Evolutionary conservation across 23 red algal species (phyloP), one percentile per base, ranked within the genome.

Genomic region (Gracilaria domingensis): DNA sequence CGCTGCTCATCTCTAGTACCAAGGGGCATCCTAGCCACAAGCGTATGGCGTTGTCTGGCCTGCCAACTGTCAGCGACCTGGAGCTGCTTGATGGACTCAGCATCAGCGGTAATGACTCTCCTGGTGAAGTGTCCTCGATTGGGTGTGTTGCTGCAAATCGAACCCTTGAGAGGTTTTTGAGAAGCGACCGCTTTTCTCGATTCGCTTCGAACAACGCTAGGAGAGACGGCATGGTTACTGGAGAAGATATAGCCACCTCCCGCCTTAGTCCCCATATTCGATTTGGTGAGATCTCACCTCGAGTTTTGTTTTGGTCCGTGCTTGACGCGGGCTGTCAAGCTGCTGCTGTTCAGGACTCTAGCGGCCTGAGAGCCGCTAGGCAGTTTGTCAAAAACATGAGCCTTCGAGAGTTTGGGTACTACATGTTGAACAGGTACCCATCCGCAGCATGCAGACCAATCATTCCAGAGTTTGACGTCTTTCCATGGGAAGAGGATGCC

Each of bases 331-430:
- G 91, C 40, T 28, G 36, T 37, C 13, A 13, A 23, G 89, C 79
- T 51, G 23, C 72, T 21, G 20, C 35, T 12, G 40, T 53, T 16
- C 73, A 80, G 26, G 74, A 83, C 44, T 14, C 13, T 6, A 12
- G 32, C 5, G 76, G 85, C 7, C 51, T 89, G 35, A 42, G 32
- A 9, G 51, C 93, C 16, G 90, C 97, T 8, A 88, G 92, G 50
- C 73, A 90, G 20, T 96, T 99, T 75, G 42, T 99, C 37, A 96
- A 96, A 75, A 96, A 99, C 36, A 90, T 99, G 71, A 94, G 90
- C 60, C 73, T 99, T 4, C 70, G 97, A 35, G 97, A 99, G 48
- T 99, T 93, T 88, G 93, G 83, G 0, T 96, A 99, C 61, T 95
- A 99, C 83, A 66, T 96, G 88, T 92, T 96, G 24, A 79, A 69